These are phyloP conservation scores for Claviceps cyperi DNA, from an alignment of 2,329 filamentous ascomycete genomes.

Conservation along the genomic window DNA sequence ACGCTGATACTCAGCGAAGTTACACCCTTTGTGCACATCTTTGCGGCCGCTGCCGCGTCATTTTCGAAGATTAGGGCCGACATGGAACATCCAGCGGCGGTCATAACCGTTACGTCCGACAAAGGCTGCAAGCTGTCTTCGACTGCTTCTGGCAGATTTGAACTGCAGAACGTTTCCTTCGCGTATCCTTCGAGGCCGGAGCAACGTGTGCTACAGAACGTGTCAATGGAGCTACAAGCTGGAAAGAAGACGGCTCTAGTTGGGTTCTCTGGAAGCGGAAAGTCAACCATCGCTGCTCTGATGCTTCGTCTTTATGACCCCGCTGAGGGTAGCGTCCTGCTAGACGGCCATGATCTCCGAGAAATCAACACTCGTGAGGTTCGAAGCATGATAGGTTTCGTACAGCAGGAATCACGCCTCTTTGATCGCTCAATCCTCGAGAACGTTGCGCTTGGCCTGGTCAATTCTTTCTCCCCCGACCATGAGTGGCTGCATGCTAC, in stretches of 20 bases:
- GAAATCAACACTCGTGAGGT: constrained; percentile 43
- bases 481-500: constrained; percentile 25
- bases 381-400: constrained; percentile 40
- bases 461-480: constrained; percentile 26
- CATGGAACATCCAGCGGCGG: constrained; percentile 32
- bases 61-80: constrained; percentile 39
- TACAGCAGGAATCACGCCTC: constrained; percentile 47
- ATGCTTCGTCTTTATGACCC: constrained; percentile 52
- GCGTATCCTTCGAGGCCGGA: constrained; percentile 29
- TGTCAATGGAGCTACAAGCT: constrained; percentile 17
- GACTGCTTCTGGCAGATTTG: constrained; percentile 3
- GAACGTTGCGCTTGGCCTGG: constrained; percentile 31
- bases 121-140: constrained; percentile 23
- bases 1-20: constrained; percentile 35
- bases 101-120: constrained; percentile 23
- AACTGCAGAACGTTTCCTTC: constrained; percentile 23
- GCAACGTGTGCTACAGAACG: constrained; percentile 8
- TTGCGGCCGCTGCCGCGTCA: constrained; percentile 37
- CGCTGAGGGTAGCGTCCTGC: constrained; percentile 21
- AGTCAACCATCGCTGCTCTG: constrained; percentile 52
- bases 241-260: constrained; percentile 56
- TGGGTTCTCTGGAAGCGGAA: constrained; percentile 52
- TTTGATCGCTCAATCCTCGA: constrained; percentile 43
- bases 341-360: constrained; percentile 29
- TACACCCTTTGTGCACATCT: constrained; percentile 42